Percentiles rank a stretch among this genome's conserved stretches.
These are phyloP conservation scores for Fusarium abutilonis DNA, from an alignment of 2,329 filamentous ascomycete species.

Conservation along the genomic window DNA sequence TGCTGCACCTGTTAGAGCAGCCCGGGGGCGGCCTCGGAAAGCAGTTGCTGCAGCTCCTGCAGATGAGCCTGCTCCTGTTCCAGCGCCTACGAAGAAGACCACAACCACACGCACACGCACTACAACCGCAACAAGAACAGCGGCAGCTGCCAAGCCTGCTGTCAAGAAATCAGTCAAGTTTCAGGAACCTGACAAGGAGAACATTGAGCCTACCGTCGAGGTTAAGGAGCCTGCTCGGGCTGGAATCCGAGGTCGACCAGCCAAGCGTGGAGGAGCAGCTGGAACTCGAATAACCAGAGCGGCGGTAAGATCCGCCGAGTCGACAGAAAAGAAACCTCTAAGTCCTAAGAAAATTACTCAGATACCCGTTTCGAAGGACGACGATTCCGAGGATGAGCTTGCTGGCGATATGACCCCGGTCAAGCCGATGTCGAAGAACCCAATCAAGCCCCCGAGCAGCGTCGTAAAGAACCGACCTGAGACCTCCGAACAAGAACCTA, in stretches of 20 bases:
- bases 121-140: conserved; percentile 50
- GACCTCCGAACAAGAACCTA: conserved; percentile 23
- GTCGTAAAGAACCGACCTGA: conserved; percentile 24
- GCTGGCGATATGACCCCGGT: conserved; percentile 62
- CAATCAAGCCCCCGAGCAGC: conserved; percentile 58
- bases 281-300: conserved; percentile 50
- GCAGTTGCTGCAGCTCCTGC: conserved; percentile 39
- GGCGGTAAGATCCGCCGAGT: conserved; percentile 45
- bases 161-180: conserved; percentile 71
- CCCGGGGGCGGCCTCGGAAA: conserved; percentile 59
- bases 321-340: conserved; percentile 61
- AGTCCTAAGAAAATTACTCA: conserved; percentile 74
- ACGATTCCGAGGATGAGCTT: conserved; percentile 69
- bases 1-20: conserved; percentile 47
- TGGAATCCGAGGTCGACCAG: conserved; percentile 55
- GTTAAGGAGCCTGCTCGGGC: conserved; percentile 49
- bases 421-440: conserved; percentile 64
- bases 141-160: conserved; percentile 54
- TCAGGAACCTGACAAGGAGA: conserved; percentile 72
- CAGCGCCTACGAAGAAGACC: conserved; percentile 48
- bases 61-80: conserved; percentile 43
- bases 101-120: conserved; percentile 44
- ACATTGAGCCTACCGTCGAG: conserved; percentile 58
- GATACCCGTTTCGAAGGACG: conserved; percentile 60
- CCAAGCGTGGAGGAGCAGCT: conserved; percentile 53